Conservation (phyloP, 495 filamentous ascomycete genomes). For the Neurospora sublineolata region DNA sequence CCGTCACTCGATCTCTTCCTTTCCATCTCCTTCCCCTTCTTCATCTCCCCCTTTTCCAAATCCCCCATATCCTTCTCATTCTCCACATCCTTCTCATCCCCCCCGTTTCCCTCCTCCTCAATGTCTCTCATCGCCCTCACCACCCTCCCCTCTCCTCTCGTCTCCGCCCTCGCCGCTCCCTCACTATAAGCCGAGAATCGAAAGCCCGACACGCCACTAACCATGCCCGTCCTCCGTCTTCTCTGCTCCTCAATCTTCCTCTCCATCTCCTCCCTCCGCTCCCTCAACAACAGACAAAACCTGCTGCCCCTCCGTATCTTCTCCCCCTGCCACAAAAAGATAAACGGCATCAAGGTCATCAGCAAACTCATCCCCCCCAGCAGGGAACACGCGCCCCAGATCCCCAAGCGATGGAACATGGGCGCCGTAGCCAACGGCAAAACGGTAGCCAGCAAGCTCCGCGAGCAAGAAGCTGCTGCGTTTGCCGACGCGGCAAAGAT, state of each 20-base stretch:
- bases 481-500: constrained; percentile 61
- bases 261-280: constrained; percentile 28
- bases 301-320: constrained; percentile 21
- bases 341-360: constrained; percentile 29
- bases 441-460: constrained; percentile 51
- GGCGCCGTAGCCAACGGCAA: constrained; percentile 38
- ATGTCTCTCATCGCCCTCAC: neutral
- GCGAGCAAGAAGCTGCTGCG: constrained; percentile 49
- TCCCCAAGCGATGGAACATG: constrained; percentile 28
- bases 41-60: neutral
- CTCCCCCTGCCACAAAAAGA: constrained; percentile 33
- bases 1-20: neutral
- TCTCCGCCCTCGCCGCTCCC: neutral
- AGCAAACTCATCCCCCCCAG: constrained; percentile 27
- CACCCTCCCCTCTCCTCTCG: neutral
- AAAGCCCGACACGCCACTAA: neutral
- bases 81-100: neutral
- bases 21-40: neutral
- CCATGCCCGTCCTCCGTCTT: neutral
- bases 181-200: neutral
- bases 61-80: neutral
- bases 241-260: constrained; percentile 20
- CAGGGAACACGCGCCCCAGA: constrained; percentile 26
- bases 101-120: neutral
- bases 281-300: constrained; percentile 27